Percentiles rank a stretch among this genome's conserved stretches.
phyloP scores from a whole-genome alignment of 176 grass and related monocot genomes.

The Rhynchospora pubera region DNA sequence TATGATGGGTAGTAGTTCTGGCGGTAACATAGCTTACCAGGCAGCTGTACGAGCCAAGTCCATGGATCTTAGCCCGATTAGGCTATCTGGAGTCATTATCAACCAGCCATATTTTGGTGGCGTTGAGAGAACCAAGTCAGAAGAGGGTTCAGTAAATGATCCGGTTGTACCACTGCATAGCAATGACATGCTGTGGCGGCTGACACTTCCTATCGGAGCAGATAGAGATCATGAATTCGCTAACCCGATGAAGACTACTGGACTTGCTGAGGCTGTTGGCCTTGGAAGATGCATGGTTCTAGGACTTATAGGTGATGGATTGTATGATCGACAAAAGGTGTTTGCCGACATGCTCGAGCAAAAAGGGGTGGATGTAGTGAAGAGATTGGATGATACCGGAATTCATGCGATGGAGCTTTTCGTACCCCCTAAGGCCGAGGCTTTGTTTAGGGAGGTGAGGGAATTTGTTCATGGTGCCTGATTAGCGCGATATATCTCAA shows the following conservation, averaged over 20 bases:
- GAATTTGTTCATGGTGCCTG: conserved; percentile 34
- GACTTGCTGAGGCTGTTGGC: not conserved
- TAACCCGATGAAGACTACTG: conserved; percentile 33
- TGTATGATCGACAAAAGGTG: conserved; percentile 53
- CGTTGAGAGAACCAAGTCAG: conserved; percentile 50
- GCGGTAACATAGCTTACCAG: conserved; percentile 70
- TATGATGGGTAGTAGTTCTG: conserved; percentile 84
- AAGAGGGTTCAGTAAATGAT: conserved; percentile 45
- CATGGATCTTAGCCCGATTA: conserved; percentile 12
- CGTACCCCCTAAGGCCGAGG: conserved; percentile 29
- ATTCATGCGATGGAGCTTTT: conserved; percentile 70
- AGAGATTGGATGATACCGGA: conserved; percentile 21
- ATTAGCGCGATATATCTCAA: not conserved
- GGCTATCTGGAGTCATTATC: conserved; percentile 36
- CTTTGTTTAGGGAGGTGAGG: conserved; percentile 39
- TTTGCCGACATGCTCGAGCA: conserved; percentile 39
- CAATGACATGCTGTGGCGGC: conserved; percentile 68
- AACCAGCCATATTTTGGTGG: conserved; percentile 87
- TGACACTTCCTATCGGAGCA: conserved; percentile 49
- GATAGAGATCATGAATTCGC: conserved; percentile 65
- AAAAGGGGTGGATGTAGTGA: conserved; percentile 43
- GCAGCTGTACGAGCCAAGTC: conserved; percentile 25
- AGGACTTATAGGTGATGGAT: conserved; percentile 48
- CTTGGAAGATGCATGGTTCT: conserved; percentile 45
- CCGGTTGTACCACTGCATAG: conserved; percentile 40